Evolutionary conservation across 257 asterid genomes (phyloP), one percentile per base, ranked within the genome.

Genomic region (Scutellaria baicalensis): DNA sequence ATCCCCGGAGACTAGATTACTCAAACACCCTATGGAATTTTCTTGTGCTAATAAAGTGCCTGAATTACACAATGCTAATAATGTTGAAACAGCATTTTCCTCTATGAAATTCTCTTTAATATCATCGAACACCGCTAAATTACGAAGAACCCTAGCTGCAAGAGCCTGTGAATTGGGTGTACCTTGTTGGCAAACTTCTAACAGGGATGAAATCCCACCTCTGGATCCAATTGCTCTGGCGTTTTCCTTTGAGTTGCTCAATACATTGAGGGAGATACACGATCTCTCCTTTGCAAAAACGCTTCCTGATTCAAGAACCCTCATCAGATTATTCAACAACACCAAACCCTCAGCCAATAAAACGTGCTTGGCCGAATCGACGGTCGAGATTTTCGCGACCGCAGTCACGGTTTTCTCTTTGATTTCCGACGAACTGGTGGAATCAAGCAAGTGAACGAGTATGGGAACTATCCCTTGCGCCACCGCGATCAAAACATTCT

Each of bases 141-240:
- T 84, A 14, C 88, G 73, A 39, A 93, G 45, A 36, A 91, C 90
- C 31, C 88, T 83, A 16, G 95, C 97, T 31, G 99, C 94, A 45
- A 82, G 64, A 4, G 97, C 99, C 64, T 93, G 99, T 6, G 96
- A 93, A 82, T 68, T 83, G 0, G 96, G 97, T 0, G 97, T 91
- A 6, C 99, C 99, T 31, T 71, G 65, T 66, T 80, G 82, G 31
- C 99, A 93, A 69, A 93, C 82, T 43, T 89, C 95, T 36, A 93
- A 40, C 70, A 93, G 64, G 2, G 96, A 83, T 1, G 94, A 85
- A 75, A 93, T 77, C 35, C 97, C 99, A n/a, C 99, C 96, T 74
- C 99, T 72, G 57, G 96, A 91, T 23, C 84, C 95, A 36, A 93
- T 85, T 21, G 97, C 96, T 83, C 95, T 83, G 0, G 97, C 96